Conservation (phyloP, 148 eudicot species). For the Vaccinium darrowii region DNA sequence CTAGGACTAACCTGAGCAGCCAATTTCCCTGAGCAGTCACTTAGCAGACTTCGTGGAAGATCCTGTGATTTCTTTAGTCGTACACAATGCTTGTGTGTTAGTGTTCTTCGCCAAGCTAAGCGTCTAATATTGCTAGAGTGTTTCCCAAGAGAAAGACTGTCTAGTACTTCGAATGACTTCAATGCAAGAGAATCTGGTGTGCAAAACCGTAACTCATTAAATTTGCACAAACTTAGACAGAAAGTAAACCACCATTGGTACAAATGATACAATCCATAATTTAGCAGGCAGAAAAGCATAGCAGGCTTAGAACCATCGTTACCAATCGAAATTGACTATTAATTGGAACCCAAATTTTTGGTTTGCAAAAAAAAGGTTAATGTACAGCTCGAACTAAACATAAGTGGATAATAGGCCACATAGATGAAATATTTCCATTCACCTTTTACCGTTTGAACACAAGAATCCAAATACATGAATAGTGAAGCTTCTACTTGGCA, state of each 20-base stretch:
- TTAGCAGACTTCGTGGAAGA: not conserved
- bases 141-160: not conserved
- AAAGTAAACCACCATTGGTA: not conserved
- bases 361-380: not conserved
- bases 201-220: not conserved
- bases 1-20: not conserved
- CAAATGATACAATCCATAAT: not conserved
- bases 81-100: not conserved
- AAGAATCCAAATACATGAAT: not conserved
- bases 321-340: not conserved
- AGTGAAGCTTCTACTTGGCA: not conserved
- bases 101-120: no score
- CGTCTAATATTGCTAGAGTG: not conserved
- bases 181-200: not conserved
- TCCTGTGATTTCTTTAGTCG: not conserved
- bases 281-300: not conserved
- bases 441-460: not conserved
- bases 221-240: not conserved
- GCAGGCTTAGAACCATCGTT: not conserved
- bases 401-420: not conserved
- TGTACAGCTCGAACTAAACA: not conserved
- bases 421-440: not conserved
- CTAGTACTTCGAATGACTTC: not conserved
- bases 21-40: not conserved
- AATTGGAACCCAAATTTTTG: not conserved